These are phyloP conservation scores for Oldenlandia corymbosa DNA, from an alignment of 257 asterid species.

Conservation along the genomic window DNA sequence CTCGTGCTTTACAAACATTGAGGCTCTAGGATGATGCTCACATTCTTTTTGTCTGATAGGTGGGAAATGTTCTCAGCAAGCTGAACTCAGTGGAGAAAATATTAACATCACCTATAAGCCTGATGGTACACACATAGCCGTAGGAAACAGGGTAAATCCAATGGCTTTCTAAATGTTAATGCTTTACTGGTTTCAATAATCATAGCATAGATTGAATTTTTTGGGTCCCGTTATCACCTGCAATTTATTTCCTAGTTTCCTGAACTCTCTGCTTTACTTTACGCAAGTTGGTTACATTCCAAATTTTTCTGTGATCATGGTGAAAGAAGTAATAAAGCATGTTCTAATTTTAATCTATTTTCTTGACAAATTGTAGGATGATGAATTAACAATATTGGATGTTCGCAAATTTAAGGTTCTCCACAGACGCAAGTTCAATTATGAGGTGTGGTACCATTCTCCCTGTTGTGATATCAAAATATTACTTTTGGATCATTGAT, in stretches of 20 bases:
- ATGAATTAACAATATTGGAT: constrained; percentile 87
- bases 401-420: constrained; percentile 94
- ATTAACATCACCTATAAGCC: constrained; percentile 95
- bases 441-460: constrained; percentile 54
- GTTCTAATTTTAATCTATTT: constrained; percentile 14
- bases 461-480: neutral
- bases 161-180: neutral
- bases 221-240: neutral
- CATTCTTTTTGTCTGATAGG: constrained; percentile 41
- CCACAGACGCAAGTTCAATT: constrained; percentile 91
- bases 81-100: constrained; percentile 97
- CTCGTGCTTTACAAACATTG: neutral
- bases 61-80: constrained; percentile 94
- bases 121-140: constrained; percentile 93
- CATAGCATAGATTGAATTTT: neutral
- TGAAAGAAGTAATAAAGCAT: neutral
- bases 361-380: constrained; percentile 54
- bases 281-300: neutral
- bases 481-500: neutral
- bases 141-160: constrained; percentile 80
- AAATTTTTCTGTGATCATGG: neutral
- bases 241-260: neutral
- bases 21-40: constrained; percentile 5
- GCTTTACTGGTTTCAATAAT: constrained; percentile 2
- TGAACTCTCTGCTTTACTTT: neutral